phyloP scores from a whole-genome alignment of 1,284 basidiomycete species.

The Fomitopsis schrenkii region DNA sequence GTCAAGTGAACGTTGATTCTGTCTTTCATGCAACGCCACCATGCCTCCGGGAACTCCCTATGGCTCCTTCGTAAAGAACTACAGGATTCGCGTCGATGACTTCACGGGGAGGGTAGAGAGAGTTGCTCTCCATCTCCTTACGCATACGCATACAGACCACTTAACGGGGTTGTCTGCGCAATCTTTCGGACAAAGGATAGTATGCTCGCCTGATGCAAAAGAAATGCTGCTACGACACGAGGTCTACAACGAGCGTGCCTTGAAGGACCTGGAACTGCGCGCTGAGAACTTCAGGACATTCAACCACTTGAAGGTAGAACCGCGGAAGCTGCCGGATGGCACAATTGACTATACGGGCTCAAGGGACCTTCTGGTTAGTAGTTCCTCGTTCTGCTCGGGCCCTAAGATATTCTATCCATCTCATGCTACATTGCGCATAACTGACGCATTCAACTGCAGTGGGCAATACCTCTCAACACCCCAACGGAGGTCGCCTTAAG shows the following conservation, averaged over 20 bases:
- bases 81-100: conserved; percentile 78
- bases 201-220: conserved; percentile 80
- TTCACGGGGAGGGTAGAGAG: conserved; percentile 47
- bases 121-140: conserved; percentile 70
- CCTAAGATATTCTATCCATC: neutral
- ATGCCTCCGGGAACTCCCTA: conserved; percentile 75
- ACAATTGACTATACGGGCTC: conserved; percentile 42
- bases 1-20: too few species aligned
- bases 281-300: conserved; percentile 60
- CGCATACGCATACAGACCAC: conserved; percentile 86
- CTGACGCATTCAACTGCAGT: conserved; percentile 26
- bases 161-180: conserved; percentile 63
- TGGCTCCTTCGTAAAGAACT: conserved; percentile 61
- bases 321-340: conserved; percentile 43
- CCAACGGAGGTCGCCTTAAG: conserved; percentile 63
- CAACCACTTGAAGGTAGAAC: conserved; percentile 60
- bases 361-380: conserved; percentile 62
- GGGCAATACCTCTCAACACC: conserved; percentile 50
- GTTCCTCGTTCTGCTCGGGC: too few species aligned
- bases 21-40: neutral
- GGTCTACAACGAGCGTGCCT: conserved; percentile 56
- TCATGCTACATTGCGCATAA: neutral
- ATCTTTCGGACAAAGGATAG: conserved; percentile 61
- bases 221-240: conserved; percentile 79
- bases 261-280: conserved; percentile 48